Evolutionary conservation across 1,284 basidiomycete species (phyloP).

Genomic region (Leccinum subfulvum): DNA sequence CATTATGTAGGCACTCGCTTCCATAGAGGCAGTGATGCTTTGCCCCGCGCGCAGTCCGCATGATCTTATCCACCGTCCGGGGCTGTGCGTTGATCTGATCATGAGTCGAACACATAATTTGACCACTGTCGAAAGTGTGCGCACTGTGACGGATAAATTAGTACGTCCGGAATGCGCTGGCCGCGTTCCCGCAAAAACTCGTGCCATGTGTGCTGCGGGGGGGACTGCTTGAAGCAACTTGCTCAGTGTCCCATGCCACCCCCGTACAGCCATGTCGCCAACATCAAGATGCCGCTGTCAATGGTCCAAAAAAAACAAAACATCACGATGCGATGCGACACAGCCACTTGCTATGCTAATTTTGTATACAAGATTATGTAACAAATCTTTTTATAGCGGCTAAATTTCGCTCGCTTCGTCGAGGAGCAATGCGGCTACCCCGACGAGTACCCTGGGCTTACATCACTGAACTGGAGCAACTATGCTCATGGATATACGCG

Average conservation of each 20-base stretch:
- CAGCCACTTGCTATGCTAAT: not conserved
- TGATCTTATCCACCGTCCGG: constrained; percentile 1
- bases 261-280: not conserved
- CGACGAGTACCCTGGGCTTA: constrained; percentile 83
- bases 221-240: not conserved
- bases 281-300: too few relatives aligned
- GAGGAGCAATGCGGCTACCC: constrained; percentile 64
- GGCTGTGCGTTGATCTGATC: constrained; percentile 8
- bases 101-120: not conserved
- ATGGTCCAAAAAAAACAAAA: too few relatives aligned
- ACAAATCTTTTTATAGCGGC: too few relatives aligned
- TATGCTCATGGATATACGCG: constrained; percentile 79
- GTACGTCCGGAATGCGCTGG: not conserved
- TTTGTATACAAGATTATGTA: too few relatives aligned
- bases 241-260: not conserved
- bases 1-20: constrained; percentile 23
- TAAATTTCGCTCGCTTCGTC: not conserved
- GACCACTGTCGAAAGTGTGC: not conserved
- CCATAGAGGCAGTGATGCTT: constrained; percentile 20
- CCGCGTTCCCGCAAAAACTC: not conserved
- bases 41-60: not conserved
- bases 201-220: not conserved
- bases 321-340: not conserved
- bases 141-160: not conserved
- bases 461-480: constrained; percentile 72